phyloP scores from a whole-genome alignment of 352 stramenopile species.

The Chrysophaeum taylorii region DNA sequence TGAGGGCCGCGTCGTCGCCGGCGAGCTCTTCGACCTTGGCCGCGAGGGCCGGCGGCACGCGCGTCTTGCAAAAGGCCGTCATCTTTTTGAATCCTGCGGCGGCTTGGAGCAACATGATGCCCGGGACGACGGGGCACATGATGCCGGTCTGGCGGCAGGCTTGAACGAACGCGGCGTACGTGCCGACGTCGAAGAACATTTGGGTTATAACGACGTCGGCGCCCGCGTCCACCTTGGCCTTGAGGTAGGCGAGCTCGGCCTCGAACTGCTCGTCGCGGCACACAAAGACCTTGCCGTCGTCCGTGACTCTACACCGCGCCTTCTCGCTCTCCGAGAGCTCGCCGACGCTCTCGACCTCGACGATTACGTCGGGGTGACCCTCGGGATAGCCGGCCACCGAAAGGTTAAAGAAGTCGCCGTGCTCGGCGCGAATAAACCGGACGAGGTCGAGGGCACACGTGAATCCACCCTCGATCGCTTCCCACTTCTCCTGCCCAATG shows the following conservation, averaged over 20 bases:
- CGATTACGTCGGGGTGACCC: slow-evolving; percentile 78
- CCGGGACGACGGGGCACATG: slow-evolving; percentile 86
- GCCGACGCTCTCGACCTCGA: slow-evolving; percentile 34
- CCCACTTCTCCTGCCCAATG: slow-evolving; percentile 69
- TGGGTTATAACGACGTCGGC: slow-evolving; percentile 97
- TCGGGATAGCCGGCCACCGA: slow-evolving; percentile 94
- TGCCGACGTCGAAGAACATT: slow-evolving; percentile 95
- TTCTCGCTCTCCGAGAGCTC: slow-evolving; percentile 48
- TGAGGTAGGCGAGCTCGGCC: slow-evolving; percentile 90
- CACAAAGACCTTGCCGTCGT: slow-evolving; percentile 45
- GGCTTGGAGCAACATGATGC: slow-evolving; percentile 97
- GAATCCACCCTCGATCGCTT: slow-evolving; percentile 75
- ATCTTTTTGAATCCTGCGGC: slow-evolving; percentile 94
- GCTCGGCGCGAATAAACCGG: slow-evolving; percentile 83
- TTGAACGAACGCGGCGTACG: slow-evolving; percentile 86
- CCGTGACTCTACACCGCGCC: slow-evolving; percentile 33
- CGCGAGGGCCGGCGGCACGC: slow-evolving; percentile 64
- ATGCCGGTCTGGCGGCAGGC: slow-evolving; percentile 76
- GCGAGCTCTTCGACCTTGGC: slow-evolving; percentile 76
- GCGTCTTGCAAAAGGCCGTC: slow-evolving; percentile 95
- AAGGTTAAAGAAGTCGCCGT: slow-evolving; percentile 91
- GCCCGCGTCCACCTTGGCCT: slow-evolving; percentile 87
- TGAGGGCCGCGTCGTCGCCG: slow-evolving; percentile 78
- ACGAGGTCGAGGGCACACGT: slow-evolving; percentile 87
- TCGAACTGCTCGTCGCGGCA: slow-evolving; percentile 70